phyloP scores from a whole-genome alignment of 2,329 filamentous ascomycete species.

The Aspergillus tubingensis region DNA sequence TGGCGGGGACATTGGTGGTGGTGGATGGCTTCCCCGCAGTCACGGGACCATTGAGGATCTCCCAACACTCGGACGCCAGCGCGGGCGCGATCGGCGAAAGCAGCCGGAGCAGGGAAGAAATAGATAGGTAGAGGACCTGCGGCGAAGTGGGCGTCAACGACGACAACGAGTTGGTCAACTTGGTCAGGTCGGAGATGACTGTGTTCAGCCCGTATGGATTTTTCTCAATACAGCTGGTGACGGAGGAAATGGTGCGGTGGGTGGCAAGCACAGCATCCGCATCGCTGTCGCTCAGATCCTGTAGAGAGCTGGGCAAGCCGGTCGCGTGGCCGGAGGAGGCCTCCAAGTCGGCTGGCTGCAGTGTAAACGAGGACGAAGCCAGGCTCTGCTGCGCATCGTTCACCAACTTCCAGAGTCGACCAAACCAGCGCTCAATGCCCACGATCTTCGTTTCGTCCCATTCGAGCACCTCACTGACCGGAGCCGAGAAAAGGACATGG shows the following conservation, averaged over 20 bases:
- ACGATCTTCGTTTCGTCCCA: conserved; percentile 85
- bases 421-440: conserved; percentile 79
- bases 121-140: conserved; percentile 46
- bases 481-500: conserved; percentile 86
- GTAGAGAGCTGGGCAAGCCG: conserved; percentile 30
- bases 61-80: conserved; percentile 80
- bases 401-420: conserved; percentile 64
- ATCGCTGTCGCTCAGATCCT: conserved; percentile 38
- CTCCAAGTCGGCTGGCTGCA: conserved; percentile 24
- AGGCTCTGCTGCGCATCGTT: conserved; percentile 35
- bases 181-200: conserved; percentile 78
- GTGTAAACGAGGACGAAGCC: conserved; percentile 20
- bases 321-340: conserved; percentile 25
- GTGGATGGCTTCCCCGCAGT: conserved; percentile 4
- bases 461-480: conserved; percentile 78
- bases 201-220: conserved; percentile 80
- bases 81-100: conserved; percentile 79
- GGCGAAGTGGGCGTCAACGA: conserved; percentile 48
- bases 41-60: conserved; percentile 50
- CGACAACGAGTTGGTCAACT: conserved; percentile 69
- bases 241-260: conserved; percentile 66
- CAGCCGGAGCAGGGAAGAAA: conserved; percentile 65
- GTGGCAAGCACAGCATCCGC: conserved; percentile 62
- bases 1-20: conserved; percentile 28
- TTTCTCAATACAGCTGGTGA: conserved; percentile 68